Evolutionary conservation across 345 rosid species (phyloP).

Genomic region (Crucihimalaya himalaica): DNA sequence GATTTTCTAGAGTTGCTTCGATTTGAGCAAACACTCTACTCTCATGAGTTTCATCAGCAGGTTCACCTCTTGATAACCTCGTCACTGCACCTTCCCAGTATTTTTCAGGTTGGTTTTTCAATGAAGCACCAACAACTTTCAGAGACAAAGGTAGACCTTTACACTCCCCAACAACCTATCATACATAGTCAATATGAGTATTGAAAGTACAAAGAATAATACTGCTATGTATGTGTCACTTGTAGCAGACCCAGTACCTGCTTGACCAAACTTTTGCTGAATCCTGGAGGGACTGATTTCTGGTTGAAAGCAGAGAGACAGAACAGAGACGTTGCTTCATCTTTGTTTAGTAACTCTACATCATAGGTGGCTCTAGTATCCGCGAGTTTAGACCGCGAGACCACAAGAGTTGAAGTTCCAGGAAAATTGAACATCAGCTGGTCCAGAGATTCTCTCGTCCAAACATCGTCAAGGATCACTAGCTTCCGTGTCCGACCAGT

Average conservation of each 20-base stretch:
- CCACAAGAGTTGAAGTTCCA: conserved; percentile 74
- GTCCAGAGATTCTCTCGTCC: conserved; percentile 63
- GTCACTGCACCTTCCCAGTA: conserved; percentile 70
- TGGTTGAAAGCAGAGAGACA: conserved; percentile 74
- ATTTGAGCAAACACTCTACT: conserved; percentile 67
- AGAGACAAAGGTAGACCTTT: conserved; percentile 92
- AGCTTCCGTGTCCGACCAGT: conserved; percentile 40
- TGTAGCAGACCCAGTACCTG: conserved; percentile 53
- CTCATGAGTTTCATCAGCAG: conserved; percentile 77
- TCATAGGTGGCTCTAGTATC: conserved; percentile 45
- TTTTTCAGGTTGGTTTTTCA: conserved; percentile 57
- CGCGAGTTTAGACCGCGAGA: conserved; percentile 69
- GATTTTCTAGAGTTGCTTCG: conserved; percentile 59
- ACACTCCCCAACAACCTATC: conserved; percentile 76
- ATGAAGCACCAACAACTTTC: conserved; percentile 85
- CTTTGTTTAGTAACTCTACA: conserved; percentile 60
- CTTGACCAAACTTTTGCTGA: conserved; percentile 58
- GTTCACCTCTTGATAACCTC: conserved; percentile 68
- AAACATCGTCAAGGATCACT: conserved; percentile 87
- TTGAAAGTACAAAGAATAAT: neutral
- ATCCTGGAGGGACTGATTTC: conserved; percentile 56
- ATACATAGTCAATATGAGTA: conserved; percentile 17
- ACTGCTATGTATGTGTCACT: neutral
- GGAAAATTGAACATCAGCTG: conserved; percentile 49
- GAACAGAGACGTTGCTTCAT: conserved; percentile 71